Conservation (phyloP, 2,329 filamentous ascomycete species). For the Arthrobotrys entomopaga region DNA sequence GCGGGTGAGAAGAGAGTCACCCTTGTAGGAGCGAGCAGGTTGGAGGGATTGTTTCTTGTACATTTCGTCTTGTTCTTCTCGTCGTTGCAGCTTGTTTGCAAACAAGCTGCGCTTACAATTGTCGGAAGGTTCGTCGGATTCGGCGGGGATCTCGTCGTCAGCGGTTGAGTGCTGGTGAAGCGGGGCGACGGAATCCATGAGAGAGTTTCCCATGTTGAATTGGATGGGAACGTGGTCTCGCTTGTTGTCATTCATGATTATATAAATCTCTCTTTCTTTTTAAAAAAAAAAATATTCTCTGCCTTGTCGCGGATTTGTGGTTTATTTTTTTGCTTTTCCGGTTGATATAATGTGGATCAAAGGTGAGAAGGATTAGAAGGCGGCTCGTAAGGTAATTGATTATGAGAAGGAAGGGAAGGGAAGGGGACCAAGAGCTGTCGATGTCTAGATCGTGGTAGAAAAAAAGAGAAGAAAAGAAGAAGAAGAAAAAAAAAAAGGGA, state of each 20-base stretch:
- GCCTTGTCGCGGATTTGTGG: too few relatives aligned
- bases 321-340: neutral
- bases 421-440: neutral
- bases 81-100: constrained; percentile 31
- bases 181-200: constrained; percentile 21
- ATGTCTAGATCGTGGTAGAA: neutral
- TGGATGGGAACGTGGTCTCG: constrained; percentile 19
- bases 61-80: constrained; percentile 17
- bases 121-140: constrained; percentile 91
- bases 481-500: too few relatives aligned
- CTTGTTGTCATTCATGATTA: constrained; percentile 9
- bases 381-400: constrained; percentile 3
- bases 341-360: neutral
- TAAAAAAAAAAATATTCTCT: neutral
- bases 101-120: constrained; percentile 60
- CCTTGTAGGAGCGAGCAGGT: constrained; percentile 64
- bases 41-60: constrained; percentile 46
- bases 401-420: constrained; percentile 12
- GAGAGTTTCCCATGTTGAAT: constrained; percentile 2
- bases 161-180: constrained; percentile 59
- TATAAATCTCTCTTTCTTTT: too few relatives aligned
- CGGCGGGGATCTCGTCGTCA: constrained; percentile 75
- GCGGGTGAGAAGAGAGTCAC: constrained; percentile 86
- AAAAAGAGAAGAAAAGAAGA: neutral
- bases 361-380: constrained; percentile 11